Evolutionary conservation across 1,284 basidiomycete species (phyloP).

Genomic region (Apiotrichum porosum): DNA sequence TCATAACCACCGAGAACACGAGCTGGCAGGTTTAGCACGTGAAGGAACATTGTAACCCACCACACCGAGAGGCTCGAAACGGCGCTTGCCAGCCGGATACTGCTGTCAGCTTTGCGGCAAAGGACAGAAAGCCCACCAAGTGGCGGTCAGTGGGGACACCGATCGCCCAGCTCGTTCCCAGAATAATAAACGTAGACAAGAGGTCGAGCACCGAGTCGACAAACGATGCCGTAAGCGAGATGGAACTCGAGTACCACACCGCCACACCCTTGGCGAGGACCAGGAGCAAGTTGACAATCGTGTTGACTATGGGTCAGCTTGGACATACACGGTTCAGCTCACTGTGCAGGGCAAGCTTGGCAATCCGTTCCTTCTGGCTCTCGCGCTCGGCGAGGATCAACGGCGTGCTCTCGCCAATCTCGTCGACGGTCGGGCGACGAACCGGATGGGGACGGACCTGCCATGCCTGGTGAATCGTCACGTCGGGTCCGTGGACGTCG

Average conservation of each 20-base stretch:
- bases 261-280: constrained; percentile 53
- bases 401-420: constrained; percentile 20
- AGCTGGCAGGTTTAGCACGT: constrained; percentile 41
- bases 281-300: constrained; percentile 52
- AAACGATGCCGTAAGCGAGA: constrained; percentile 55
- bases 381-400: constrained; percentile 29
- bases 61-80: constrained; percentile 52
- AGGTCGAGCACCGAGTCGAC: constrained; percentile 57
- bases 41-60: constrained; percentile 22
- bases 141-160: constrained; percentile 41
- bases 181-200: constrained; percentile 52
- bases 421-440: background rate
- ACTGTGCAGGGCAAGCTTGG: constrained; percentile 42
- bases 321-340: background rate
- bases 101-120: constrained; percentile 8
- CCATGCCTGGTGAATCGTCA: constrained; percentile 20
- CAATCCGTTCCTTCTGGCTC: constrained; percentile 35
- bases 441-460: constrained; percentile 5
- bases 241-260: constrained; percentile 54
- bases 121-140: constrained; percentile 16
- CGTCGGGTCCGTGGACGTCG: background rate
- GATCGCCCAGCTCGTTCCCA: constrained; percentile 45
- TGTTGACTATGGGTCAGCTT: constrained; percentile 39
- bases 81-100: constrained; percentile 54
- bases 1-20: constrained; percentile 58